Evolutionary conservation across 2,329 filamentous ascomycete species (phyloP).

Genomic region (Aaosphaeria arxii): DNA sequence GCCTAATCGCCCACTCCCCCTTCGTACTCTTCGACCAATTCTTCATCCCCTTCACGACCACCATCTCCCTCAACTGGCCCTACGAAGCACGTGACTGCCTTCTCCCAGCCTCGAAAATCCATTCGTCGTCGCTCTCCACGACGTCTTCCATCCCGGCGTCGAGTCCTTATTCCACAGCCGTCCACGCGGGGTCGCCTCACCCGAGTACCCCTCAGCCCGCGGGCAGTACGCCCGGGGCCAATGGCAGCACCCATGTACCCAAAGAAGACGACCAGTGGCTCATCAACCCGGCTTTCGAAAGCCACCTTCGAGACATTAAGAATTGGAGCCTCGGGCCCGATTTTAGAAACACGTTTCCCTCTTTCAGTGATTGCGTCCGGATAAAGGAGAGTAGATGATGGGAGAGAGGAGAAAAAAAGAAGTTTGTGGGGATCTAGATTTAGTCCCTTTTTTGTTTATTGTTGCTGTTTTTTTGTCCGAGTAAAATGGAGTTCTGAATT

Average conservation of each 20-base stretch:
- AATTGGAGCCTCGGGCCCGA: conserved; percentile 78
- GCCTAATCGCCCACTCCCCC: conserved; percentile 53
- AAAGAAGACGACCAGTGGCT: conserved; percentile 59
- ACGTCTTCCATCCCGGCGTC: conserved; percentile 20
- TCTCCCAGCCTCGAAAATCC: conserved; percentile 42
- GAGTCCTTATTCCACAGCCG: conserved; percentile 28
- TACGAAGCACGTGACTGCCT: conserved; percentile 73
- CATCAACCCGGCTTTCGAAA: conserved; percentile 84
- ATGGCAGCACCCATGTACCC: conserved; percentile 5
- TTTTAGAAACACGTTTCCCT: conserved; percentile 66
- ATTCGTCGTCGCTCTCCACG: conserved; percentile 14
- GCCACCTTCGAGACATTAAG: conserved; percentile 68
- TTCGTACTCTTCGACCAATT: conserved; percentile 73
- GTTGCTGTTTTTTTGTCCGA: no score
- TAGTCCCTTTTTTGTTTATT: no score
- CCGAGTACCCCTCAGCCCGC: conserved; percentile 20
- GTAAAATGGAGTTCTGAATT: no score
- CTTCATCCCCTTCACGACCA: conserved; percentile 77
- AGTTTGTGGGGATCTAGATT: no score
- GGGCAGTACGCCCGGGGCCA: conserved; percentile 15
- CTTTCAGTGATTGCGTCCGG: conserved; percentile 36
- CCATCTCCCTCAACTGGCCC: conserved; percentile 77
- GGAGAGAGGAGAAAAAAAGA: not conserved
- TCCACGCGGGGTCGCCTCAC: conserved; percentile 24
- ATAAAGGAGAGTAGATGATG: conserved; percentile 4